Percentiles rank a stretch among this genome's conserved stretches.
Evolutionary conservation across 345 rosid genomes (phyloP).

Genomic region (Orychophragmus violaceus): DNA sequence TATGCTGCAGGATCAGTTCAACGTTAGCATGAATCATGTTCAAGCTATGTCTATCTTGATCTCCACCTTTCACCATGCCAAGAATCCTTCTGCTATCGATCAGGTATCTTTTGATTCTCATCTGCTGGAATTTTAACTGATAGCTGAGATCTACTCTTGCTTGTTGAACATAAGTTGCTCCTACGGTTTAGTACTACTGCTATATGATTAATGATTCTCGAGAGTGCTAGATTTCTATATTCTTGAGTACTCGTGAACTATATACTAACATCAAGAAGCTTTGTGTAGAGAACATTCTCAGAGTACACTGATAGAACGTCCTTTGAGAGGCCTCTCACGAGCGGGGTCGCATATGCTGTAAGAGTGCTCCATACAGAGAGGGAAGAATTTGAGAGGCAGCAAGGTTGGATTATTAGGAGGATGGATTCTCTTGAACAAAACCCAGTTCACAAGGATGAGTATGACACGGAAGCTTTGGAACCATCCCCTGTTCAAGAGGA

Average conservation of each 20-base stretch:
- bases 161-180: neutral
- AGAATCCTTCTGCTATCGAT: constrained; percentile 85
- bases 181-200: neutral
- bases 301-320: constrained; percentile 93
- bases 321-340: constrained; percentile 96
- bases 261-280: neutral
- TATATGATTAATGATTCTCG: neutral
- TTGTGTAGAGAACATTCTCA: constrained; percentile 68
- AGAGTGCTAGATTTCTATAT: neutral
- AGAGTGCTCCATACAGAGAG: constrained; percentile 89
- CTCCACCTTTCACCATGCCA: constrained; percentile 91
- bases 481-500: constrained; percentile 83
- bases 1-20: constrained; percentile 97
- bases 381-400: constrained; percentile 85
- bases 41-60: constrained; percentile 96
- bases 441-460: constrained; percentile 79
- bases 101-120: constrained; percentile 42
- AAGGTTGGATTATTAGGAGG: constrained; percentile 87
- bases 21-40: constrained; percentile 96
- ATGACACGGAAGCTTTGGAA: constrained; percentile 49
- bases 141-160: neutral
- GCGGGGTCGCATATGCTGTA: constrained; percentile 96
- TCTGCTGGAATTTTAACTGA: neutral
- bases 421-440: constrained; percentile 58
- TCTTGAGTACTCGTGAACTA: neutral